Base-by-base conservation (phyloP, 2,329 filamentous ascomycete genomes). In the Madurella mycetomatis region DNA sequence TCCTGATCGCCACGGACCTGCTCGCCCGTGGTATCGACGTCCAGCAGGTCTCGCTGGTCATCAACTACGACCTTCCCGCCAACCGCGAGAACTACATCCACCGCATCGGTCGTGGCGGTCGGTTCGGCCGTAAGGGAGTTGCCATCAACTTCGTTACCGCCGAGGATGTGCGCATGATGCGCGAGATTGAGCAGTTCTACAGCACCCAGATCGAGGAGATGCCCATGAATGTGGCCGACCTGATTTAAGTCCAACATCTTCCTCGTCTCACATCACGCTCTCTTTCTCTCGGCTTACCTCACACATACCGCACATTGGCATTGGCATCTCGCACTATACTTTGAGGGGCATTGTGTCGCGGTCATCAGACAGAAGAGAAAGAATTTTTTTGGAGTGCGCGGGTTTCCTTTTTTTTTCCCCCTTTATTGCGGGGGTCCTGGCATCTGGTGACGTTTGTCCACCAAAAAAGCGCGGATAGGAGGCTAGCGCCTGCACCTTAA, bases 81-180 rank as follows among this genome's bases (percentile, higher is more conserved):
- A 97, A 97, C 85, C 91, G 92, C 70, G 94, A 99, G 82, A 99
- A 97, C 85, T 99, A 99, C 85, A 99, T 99, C 72, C 94, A 99
- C 80, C 89, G 94, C 74, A 99, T 99, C 71, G 94, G 94, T 84
- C 92, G 94, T 86, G 92, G 92, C 81, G 94, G 94, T 80, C 92
- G 94, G 82, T 99, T 99, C 81, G 94, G 94, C 77, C 91, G 94
- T 77, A 99, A 99, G 87, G 94, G 94, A 87, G 94, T 99, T 75
- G 94, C 94, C 70, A 99, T 99, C 85, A 99, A 99, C 90, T 99
- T 99, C 75, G 94, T 99, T 74, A 97, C 92, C 60, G 90, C 91
- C 69, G 94, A 99, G 65, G 94, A 99, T 77, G 94, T 99, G 70
- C 91, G 92, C 76, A 97, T 99, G 90, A 95, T 99, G 90, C 86